Evolutionary conservation across 169 alveolate species (phyloP).

Genomic region (Plasmodium ovale): DNA sequence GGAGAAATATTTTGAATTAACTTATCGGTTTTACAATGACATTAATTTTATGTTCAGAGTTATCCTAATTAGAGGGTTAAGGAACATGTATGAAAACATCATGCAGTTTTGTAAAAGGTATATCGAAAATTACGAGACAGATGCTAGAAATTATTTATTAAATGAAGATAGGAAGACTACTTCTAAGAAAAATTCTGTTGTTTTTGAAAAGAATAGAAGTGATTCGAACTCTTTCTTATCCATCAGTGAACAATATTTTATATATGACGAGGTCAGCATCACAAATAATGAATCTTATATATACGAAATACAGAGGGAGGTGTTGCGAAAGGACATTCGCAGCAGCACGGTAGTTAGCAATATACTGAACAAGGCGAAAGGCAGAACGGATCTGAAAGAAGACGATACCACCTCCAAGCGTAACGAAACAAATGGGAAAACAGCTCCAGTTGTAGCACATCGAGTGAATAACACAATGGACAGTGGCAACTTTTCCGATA

Average conservation of each 20-base stretch:
- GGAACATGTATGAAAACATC: slow-evolving; percentile 9
- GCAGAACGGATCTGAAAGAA: background rate
- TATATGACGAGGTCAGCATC: slow-evolving; percentile 14
- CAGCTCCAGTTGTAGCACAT: background rate
- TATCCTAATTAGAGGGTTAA: slow-evolving; percentile 31
- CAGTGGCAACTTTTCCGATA: background rate
- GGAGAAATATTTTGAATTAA: slow-evolving; percentile 51
- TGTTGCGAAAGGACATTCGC: slow-evolving; percentile 12
- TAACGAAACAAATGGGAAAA: background rate
- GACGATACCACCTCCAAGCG: background rate
- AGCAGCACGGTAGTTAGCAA: slow-evolving; percentile 1
- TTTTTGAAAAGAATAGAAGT: background rate
- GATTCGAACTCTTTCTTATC: slow-evolving; percentile 13
- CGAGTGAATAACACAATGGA: background rate
- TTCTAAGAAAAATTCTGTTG: background rate
- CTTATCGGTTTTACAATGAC: slow-evolving; percentile 27
- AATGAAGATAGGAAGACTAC: background rate
- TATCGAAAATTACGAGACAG: slow-evolving; percentile 21
- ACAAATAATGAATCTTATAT: slow-evolving; percentile 28
- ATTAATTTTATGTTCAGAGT: slow-evolving; percentile 49
- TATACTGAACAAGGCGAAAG: background rate
- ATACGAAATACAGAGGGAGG: slow-evolving; percentile 52
- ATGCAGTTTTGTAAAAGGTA: slow-evolving; percentile 28
- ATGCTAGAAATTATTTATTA: background rate
- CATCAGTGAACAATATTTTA: slow-evolving; percentile 39